These are phyloP conservation scores for Penicillium samsonianum DNA, from an alignment of 495 filamentous ascomycete genomes.

Conservation along the genomic window DNA sequence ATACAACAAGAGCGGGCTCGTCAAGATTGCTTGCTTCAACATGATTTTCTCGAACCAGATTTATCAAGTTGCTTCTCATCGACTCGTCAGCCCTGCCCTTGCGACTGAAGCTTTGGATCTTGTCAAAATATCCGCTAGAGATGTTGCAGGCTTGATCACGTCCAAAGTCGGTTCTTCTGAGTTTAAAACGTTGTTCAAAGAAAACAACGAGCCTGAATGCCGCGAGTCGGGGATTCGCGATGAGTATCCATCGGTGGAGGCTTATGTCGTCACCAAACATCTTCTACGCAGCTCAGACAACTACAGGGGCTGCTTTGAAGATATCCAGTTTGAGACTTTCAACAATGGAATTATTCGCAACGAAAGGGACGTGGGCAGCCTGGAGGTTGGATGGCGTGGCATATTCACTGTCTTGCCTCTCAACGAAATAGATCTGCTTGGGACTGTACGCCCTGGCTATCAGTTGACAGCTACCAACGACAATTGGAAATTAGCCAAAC, in stretches of 20 bases:
- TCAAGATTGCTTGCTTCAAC: slow-evolving; percentile 37
- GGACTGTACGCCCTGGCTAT: slow-evolving; percentile 57
- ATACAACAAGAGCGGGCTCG: slow-evolving; percentile 18
- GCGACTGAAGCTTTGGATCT: slow-evolving; percentile 29
- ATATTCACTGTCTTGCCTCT: slow-evolving; percentile 76
- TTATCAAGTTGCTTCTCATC: slow-evolving; percentile 43
- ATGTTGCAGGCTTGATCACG: slow-evolving; percentile 44
- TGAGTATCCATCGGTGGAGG: slow-evolving; percentile 57
- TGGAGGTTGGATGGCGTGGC: slow-evolving; percentile 74
- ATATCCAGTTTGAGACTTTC: slow-evolving; percentile 56
- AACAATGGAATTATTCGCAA: slow-evolving; percentile 16
- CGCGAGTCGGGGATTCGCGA: slow-evolving; percentile 68
- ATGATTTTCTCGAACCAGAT: slow-evolving; percentile 45
- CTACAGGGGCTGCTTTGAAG: slow-evolving; percentile 31
- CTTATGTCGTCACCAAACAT: slow-evolving; percentile 67
- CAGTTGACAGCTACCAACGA: slow-evolving; percentile 58
- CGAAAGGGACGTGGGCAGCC: slow-evolving; percentile 49
- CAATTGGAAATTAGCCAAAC: slow-evolving; percentile 73
- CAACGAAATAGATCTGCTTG: slow-evolving; percentile 69
- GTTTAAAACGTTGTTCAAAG: slow-evolving; percentile 62
- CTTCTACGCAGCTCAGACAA: slow-evolving; percentile 49
- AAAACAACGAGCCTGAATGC: slow-evolving; percentile 52
- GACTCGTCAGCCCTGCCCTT: slow-evolving; percentile 29
- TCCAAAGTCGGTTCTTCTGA: slow-evolving; percentile 43
- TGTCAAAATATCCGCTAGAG: slow-evolving; percentile 33